phyloP scores from a whole-genome alignment of 2,329 filamentous ascomycete species.

The Rutstroemia sp. region DNA sequence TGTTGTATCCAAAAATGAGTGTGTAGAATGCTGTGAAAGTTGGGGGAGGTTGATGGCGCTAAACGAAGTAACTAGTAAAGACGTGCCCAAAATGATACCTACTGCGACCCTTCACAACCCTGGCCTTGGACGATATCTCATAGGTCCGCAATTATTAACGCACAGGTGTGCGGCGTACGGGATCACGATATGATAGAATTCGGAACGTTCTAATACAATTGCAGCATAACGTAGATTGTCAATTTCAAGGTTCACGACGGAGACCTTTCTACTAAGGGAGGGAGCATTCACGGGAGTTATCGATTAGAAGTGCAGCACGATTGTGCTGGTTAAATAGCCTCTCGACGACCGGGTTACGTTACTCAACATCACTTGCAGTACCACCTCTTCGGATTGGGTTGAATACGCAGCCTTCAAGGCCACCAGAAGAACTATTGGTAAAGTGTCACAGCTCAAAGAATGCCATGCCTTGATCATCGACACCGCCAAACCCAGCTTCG shows the following conservation, averaged over 20 bases:
- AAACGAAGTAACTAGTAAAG: conserved; percentile 7
- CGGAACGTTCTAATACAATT: not conserved
- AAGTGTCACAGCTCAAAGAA: not conserved
- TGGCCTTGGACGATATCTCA: conserved; percentile 5
- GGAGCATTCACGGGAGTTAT: too few relatives aligned
- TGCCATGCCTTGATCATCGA: not conserved
- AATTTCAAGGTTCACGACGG: too few relatives aligned
- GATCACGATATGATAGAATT: conserved; percentile 3
- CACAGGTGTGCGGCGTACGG: not conserved
- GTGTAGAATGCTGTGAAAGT: conserved; percentile 3
- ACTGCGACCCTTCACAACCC: too few relatives aligned
- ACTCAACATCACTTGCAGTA: not conserved
- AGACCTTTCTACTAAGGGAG: too few relatives aligned
- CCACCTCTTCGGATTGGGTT: not conserved
- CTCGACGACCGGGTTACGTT: not conserved
- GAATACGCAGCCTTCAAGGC: too few relatives aligned
- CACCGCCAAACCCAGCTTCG: not conserved
- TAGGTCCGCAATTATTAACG: not conserved
- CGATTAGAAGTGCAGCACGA: too few relatives aligned
- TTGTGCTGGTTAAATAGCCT: too few relatives aligned
- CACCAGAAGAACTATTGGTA: not conserved
- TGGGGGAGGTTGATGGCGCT: conserved; percentile 7
- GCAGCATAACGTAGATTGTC: not conserved
- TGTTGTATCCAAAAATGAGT: conserved; percentile 8
- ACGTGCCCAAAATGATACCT: conserved; percentile 4